Base-by-base conservation (phyloP, 106 monocot genomes). In the Allium sativum region DNA sequence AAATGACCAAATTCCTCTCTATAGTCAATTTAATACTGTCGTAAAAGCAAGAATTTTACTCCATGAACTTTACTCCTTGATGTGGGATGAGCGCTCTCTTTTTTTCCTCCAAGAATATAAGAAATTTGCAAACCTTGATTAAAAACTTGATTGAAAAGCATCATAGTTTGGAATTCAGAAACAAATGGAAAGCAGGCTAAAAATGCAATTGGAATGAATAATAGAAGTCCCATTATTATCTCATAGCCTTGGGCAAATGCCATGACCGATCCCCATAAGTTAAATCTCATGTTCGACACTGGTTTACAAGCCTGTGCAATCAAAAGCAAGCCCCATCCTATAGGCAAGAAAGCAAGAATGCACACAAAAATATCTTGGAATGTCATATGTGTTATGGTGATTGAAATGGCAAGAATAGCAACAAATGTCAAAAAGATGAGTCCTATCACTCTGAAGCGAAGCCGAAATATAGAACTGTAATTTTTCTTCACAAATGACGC, bases 151-250 rank as follows among this genome's bases (percentile, higher is more conserved):
- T 93, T 93, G 53, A 93, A 93, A 8, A 93, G 76, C 93, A 93
- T 93, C 1, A 88, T 72, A 0, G 85, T 93, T 62, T 93, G 93
- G 55, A 93, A 89, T 64, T 93, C 93, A 3, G 93, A 93, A 40
- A 89, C 89, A 72, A 93, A 89, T 1, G 93, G 93, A 21, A 93
- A 93, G 89, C 93, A 93, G 4, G 93, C 85, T 48, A 93, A 73
- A 45, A 93, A 79, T 46, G 89, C 81, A 43, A 93, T 65, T n/a
- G 93, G 93, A 4, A 82, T 83, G 62, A 89, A 93, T 0, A 93
- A 70, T 4, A 93, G 72, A 53, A 93, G 50, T 9, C 93, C 89
- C 82, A 93, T 93, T 40, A 81, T 76, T 19, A 93, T 83, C 43
- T 93, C 93, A 42, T 88, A 93, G 54, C 77, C 94, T 43, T 90